Base-by-base conservation (phyloP, 257 asterid species). In the Henckelia pumila region DNA sequence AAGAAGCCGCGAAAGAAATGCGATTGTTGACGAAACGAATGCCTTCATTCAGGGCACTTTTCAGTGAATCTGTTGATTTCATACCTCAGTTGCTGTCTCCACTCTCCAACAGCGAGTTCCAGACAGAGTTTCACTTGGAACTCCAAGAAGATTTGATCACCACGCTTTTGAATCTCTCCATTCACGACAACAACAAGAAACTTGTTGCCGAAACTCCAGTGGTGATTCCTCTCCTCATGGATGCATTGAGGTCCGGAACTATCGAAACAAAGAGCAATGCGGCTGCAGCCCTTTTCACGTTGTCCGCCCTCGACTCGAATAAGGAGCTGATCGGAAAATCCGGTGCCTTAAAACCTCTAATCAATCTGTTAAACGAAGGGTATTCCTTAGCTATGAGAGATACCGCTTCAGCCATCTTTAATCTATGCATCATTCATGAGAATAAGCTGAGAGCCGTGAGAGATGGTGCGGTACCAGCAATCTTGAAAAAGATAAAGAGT, bases 81-180 rank as follows among this genome's bases (percentile, higher is more conserved):
- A 77, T 94, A 63, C 87, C 89, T 35, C 83, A 77, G 52, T 79
- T 94, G 76, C 74, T 91, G 7, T 76, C 73, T 23, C 97, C 98
- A 0, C 87, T 94, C 21, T 76, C 85, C 24, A 82, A 64, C 8
- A 73, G 65, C 53, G 68, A 76, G 26, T 19, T 71, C 21, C 61
- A n/a, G 3, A 71, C 23, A n/a, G 72, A 70, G 29, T 52, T 66
- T 44, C 83, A 77, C 22, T 82, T 80, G 3, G 88, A 77, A 29
- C 88, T 94, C 61, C 98, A 86, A 62, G 99, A 94, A 73, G 99
- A 94, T 57, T 49, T 94, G 56, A 83, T 94, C 72, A 89, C 99
- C 0, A 87, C 98, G 0, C 81, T 94, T 50, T 55, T 91, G 72
- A 94, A 94, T 58, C 81, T 91, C 0, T 91, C 99, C 24, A 91